Evolutionary conservation across 495 filamentous ascomycete genomes (phyloP).

Genomic region (Neurospora tetraspora): DNA sequence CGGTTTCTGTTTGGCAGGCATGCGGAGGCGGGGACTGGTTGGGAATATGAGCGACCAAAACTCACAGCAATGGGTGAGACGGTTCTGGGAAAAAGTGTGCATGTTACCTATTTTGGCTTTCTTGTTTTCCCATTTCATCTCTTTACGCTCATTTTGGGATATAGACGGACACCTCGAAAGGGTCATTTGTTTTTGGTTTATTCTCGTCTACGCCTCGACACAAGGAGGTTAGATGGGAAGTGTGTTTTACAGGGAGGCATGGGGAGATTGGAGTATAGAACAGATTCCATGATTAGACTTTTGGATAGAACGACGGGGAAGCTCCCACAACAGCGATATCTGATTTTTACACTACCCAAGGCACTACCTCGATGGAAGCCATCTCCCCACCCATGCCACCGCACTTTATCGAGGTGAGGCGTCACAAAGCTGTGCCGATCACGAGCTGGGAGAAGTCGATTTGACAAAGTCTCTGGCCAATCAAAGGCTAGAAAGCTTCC

Average conservation of each 20-base stretch:
- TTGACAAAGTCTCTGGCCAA: conserved; percentile 8
- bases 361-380: background rate
- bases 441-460: background rate
- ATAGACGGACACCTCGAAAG: background rate
- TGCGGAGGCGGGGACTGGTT: background rate
- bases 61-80: background rate
- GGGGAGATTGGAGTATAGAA: background rate
- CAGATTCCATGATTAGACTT: background rate
- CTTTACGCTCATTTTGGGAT: background rate
- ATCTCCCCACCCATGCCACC: background rate
- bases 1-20: conserved; percentile 2
- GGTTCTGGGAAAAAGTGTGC: background rate
- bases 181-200: background rate
- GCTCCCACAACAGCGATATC: background rate
- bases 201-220: background rate
- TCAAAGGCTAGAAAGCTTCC: conserved; percentile 9
- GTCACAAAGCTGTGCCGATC: background rate
- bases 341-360: background rate
- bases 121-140: background rate
- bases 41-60: background rate
- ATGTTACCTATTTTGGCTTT: background rate
- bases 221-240: background rate
- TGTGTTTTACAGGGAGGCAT: background rate
- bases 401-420: background rate
- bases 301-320: background rate